These are phyloP conservation scores for Pterocarpus santalinus DNA, from an alignment of 306 rosid genomes.

Conservation along the genomic window DNA sequence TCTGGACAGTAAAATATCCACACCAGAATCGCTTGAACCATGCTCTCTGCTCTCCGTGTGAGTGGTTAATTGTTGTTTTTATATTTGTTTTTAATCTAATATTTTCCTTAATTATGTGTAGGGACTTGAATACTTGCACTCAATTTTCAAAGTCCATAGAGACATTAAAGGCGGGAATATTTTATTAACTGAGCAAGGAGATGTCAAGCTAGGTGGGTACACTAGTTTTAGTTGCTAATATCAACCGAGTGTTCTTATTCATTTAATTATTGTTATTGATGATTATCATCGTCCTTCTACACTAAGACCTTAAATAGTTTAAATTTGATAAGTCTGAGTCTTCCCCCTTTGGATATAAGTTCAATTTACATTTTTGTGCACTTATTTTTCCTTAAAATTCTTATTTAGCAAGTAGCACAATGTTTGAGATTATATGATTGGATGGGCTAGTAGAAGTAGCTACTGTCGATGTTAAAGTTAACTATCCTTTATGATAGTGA, in stretches of 20 bases:
- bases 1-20: slow-evolving; percentile 15
- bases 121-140: slow-evolving; percentile 97
- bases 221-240: slow-evolving; percentile 36
- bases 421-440: slow-evolving; percentile 28
- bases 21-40: slow-evolving; percentile 24
- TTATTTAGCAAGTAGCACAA: slow-evolving; percentile 15
- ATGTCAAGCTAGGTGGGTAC: slow-evolving; percentile 94
- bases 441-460: neutral
- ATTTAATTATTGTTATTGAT: slow-evolving; percentile 26
- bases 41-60: slow-evolving; percentile 8
- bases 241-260: slow-evolving; percentile 1
- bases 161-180: slow-evolving; percentile 99
- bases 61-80: slow-evolving; percentile 11
- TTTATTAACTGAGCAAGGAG: slow-evolving; percentile 96
- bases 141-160: slow-evolving; percentile 98
- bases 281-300: slow-evolving; percentile 36
- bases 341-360: slow-evolving; percentile 1
- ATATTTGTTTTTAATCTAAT: slow-evolving; percentile 31
- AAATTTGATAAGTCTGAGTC: neutral
- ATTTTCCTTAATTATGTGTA: slow-evolving; percentile 43
- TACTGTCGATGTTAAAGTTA: slow-evolving; percentile 10
- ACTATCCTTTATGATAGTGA: slow-evolving; percentile 2
- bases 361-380: slow-evolving; percentile 3
- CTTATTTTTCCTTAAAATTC: slow-evolving; percentile 31
- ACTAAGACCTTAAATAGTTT: neutral